These are phyloP conservation scores for Trichomonascaceae sp. DNA, from an alignment of 1,139 yeast genomes.

Conservation along the genomic window DNA sequence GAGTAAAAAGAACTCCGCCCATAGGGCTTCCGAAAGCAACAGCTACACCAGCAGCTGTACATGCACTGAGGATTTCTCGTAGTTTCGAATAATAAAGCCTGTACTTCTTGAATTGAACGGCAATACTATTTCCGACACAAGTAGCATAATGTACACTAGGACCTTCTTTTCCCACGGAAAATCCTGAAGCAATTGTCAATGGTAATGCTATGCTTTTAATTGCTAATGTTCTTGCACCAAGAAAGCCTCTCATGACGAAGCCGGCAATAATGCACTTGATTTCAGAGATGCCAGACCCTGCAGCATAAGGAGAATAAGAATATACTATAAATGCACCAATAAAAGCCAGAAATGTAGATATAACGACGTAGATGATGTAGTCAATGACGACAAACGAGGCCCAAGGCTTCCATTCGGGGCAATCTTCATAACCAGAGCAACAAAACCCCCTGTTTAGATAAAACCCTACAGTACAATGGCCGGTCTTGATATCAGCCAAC, in stretches of 20 bases:
- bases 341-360: constrained; percentile 58
- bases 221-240: constrained; percentile 64
- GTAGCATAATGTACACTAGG: constrained; percentile 85
- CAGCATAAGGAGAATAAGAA: constrained; percentile 78
- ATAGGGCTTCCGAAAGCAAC: constrained; percentile 93
- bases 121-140: constrained; percentile 66
- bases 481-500: constrained; percentile 71
- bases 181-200: constrained; percentile 74
- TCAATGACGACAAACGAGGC: constrained; percentile 36
- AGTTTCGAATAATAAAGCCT: constrained; percentile 35
- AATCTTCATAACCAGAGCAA: constrained; percentile 52
- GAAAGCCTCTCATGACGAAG: constrained; percentile 70
- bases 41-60: constrained; percentile 90
- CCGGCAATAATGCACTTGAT: constrained; percentile 95
- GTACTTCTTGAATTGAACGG: constrained; percentile 46
- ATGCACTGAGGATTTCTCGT: constrained; percentile 67
- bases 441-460: constrained; percentile 73
- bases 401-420: constrained; percentile 36
- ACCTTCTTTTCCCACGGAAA: constrained; percentile 80
- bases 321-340: constrained; percentile 65
- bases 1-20: constrained; percentile 85
- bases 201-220: constrained; percentile 82
- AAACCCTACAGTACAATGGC: constrained; percentile 66
- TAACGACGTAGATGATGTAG: constrained; percentile 52
- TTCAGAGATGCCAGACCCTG: constrained; percentile 96